Base-by-base conservation (phyloP, 2,329 filamentous ascomycete species). In the Fusarium heterosporum region DNA sequence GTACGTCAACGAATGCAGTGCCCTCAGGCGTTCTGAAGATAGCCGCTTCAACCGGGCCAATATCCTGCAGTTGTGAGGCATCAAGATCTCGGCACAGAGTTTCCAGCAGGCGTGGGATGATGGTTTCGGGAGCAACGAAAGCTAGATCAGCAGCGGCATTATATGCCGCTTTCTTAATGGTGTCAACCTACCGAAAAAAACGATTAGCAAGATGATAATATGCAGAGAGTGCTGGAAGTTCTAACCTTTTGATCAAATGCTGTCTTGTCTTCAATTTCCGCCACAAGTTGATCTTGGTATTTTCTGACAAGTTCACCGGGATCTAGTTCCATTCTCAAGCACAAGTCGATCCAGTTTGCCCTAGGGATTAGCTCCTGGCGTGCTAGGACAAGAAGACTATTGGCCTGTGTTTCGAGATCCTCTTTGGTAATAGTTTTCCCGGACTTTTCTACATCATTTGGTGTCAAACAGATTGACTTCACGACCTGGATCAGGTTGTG, bases 11-110 rank as follows among this genome's bases (percentile, higher is more conserved):
- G 72, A 97, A 98, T 14, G 90, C 86, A 2, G 90, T 94, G 3
- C 93, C 95, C 76, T 96, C 93, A 1, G 93, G 91, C 1, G 95
- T 97, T 42, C 93, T 89, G 77, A 94, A 96, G 59, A 99, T 98
- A 16, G 93, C 94, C 28, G 93, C 93, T 77, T 99, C 96, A 3
- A 93, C 90, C 12, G 93, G 91, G 0, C 93, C 93, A 65, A 97
- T 85, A 22, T 87, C 85, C 13, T 87, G 83, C 5, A 97, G 83
- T 61, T 92, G 89, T 41, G 84, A 79, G 2, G 88, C 84, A 65
- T 93, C 84, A 19, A 99, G 83, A 76, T 98, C 93, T 28, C 85
- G 78, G 53, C 85, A 83, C 49, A 99, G 88, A 45, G 96, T 87
- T 28, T 88, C 80, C 26, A 97, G 87, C 25, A 99, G 84, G 9